Percentiles rank a stretch among this genome's conserved stretches.
These are phyloP conservation scores for Globisporangium barbulae DNA, from an alignment of 352 stramenopile genomes.

Conservation along the genomic window DNA sequence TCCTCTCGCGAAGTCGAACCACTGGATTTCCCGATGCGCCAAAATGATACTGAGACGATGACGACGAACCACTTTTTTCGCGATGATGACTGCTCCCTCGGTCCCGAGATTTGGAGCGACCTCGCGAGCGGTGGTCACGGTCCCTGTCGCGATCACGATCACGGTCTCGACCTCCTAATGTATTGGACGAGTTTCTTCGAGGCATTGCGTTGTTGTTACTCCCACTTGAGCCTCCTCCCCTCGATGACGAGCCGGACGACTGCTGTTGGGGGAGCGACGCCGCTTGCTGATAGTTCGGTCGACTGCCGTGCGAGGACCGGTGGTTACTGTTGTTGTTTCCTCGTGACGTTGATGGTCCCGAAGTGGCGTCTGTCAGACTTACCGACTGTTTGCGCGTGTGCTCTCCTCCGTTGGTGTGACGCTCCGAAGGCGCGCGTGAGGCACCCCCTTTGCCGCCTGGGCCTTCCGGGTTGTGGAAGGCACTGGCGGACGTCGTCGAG, in stretches of 20 bases:
- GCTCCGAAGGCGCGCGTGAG: constrained; percentile 8
- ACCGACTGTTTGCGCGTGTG: constrained; percentile 14
- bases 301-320: constrained; percentile 9
- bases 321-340: constrained; percentile 21
- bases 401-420: constrained; percentile 12
- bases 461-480: constrained; percentile 13
- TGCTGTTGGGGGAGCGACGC: constrained; percentile 18
- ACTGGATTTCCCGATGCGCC: constrained; percentile 43
- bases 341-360: constrained; percentile 14
- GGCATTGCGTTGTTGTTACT: constrained; percentile 24
- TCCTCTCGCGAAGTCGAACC: constrained; percentile 56
- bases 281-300: constrained; percentile 16
- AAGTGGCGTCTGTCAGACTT: constrained; percentile 7
- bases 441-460: constrained; percentile 1
- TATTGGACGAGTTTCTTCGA: constrained; percentile 47
- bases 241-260: constrained; percentile 8
- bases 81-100: constrained; percentile 17
- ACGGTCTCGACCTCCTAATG: constrained; percentile 15
- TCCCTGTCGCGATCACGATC: constrained; percentile 27
- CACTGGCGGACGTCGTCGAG: constrained; percentile 8
- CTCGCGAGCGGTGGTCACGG: constrained; percentile 30
- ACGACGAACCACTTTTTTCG: constrained; percentile 15
- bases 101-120: constrained; percentile 43
- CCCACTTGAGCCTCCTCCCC: constrained; percentile 2
- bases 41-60: constrained; percentile 33